Evolutionary conservation across 331 rosid genomes (phyloP), one percentile per base, ranked within the genome.

Genomic region (Arachis monticola): DNA sequence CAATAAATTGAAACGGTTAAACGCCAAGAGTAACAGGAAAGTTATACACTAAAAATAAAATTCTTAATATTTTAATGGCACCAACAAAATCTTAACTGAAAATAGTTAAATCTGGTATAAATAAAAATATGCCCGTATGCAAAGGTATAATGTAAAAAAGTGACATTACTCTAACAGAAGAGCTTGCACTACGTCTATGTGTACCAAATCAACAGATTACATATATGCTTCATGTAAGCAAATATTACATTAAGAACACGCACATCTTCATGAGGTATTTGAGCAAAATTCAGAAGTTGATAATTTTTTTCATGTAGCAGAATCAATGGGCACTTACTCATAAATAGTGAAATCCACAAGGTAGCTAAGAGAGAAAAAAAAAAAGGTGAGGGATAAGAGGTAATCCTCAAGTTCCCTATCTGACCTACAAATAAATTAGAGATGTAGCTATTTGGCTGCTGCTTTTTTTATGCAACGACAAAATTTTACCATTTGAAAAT

Each of bases 391-490:
- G 9, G 69, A 30, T 72, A 48, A 77, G 57, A 72, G 9, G 32
- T 57, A 72, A 72, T 59, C 81, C 66, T 70, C 68, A 69, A 77
- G 41, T 74, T 73, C 72, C 69, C 74, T 60, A 62, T 67, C 80
- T 75, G 81, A 73, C 82, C 86, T 81, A 83, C 67, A 53, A 88
- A 78, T 77, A 78, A 85, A 79, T 74, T 73, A 60, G 59, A 71
- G 52, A 76, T 58, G 77, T 67, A 71, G 40, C 82, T 51, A 67
- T 78, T 44, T 62, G 75, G 73, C 65, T 38, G 41, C 41, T 38
- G 4, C 5, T 38, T 69, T 51, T 45, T 35, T 14, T 3, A 76
- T 67, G 66, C 74, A 57, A 30, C 58, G 47, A 61, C 62, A 84
- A 87, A 91, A 85, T 79, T 60, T 69, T 68, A 69, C 47, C 73